Conservation (phyloP, 1,284 basidiomycete species). For the Apiotrichum siamense region DNA sequence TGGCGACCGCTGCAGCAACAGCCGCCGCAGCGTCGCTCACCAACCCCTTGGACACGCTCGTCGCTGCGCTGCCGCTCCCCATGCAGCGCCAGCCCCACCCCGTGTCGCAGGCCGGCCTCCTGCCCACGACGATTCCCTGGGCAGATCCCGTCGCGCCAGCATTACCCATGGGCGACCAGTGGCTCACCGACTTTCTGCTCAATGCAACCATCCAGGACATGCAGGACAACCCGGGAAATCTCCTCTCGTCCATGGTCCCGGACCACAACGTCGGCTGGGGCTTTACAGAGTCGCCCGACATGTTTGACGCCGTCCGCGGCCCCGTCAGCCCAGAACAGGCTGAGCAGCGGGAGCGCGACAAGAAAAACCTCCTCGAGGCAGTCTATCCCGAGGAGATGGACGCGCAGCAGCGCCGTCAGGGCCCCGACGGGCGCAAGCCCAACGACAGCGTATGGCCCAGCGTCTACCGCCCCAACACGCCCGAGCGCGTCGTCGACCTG, state of each 20-base stretch:
- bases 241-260: neutral
- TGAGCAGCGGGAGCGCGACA: neutral
- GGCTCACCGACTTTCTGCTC: slow-evolving; percentile 8
- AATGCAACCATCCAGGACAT: slow-evolving; percentile 8
- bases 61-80: neutral
- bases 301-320: slow-evolving; percentile 17
- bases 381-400: slow-evolving; percentile 13
- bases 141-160: neutral
- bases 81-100: neutral
- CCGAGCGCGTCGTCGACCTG: slow-evolving; percentile 11
- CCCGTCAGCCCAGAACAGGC: slow-evolving; percentile 7
- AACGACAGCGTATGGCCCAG: slow-evolving; percentile 19
- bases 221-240: neutral
- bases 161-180: neutral
- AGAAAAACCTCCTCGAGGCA: slow-evolving; percentile 4
- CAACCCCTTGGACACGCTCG: neutral
- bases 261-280: slow-evolving; percentile 12
- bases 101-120: neutral
- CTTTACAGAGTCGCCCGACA: slow-evolving; percentile 8
- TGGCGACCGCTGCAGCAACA: no score
- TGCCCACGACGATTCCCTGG: neutral
- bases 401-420: slow-evolving; percentile 13
- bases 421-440: slow-evolving; percentile 6
- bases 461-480: slow-evolving; percentile 17
- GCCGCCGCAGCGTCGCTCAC: no score